These are phyloP conservation scores for Monoraphidium neglectum DNA, from an alignment of 139 green algal species.

Conservation along the genomic window DNA sequence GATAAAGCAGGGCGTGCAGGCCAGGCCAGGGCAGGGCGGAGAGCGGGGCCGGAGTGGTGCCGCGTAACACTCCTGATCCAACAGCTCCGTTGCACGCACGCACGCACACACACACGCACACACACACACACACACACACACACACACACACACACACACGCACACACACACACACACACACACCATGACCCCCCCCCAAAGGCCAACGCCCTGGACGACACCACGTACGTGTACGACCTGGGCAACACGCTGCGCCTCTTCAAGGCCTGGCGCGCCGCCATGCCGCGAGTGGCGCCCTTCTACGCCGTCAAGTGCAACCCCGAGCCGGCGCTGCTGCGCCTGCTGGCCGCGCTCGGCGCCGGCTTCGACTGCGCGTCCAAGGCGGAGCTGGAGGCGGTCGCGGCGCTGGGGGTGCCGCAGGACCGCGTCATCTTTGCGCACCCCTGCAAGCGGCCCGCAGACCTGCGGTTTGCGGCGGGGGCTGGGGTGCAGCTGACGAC, in stretches of 20 bases:
- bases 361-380: conserved; percentile 94
- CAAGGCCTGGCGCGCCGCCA: conserved; percentile 25
- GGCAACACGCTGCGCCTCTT: conserved; percentile 31
- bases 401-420: conserved; percentile 65
- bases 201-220: conserved; percentile 30
- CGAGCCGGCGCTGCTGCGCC: conserved; percentile 71
- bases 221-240: conserved; percentile 36
- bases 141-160: no score
- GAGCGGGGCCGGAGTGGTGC: no score
- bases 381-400: conserved; percentile 77
- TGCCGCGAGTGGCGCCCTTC: conserved; percentile 86
- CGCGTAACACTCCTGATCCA: no score
- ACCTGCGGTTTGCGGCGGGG: conserved; percentile 63
- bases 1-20: no score
- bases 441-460: conserved; percentile 81
- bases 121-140: no score
- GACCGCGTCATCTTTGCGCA: conserved; percentile 89
- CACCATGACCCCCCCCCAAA: background rate
- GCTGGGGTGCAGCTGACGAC: conserved; percentile 55
- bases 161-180: background rate
- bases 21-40: no score
- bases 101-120: no score
- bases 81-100: no score
- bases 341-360: conserved; percentile 78
- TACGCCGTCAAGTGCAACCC: conserved; percentile 95